Base-by-base conservation (phyloP, 2,329 filamentous ascomycete species). In the Fusarium sterilihyphosum region DNA sequence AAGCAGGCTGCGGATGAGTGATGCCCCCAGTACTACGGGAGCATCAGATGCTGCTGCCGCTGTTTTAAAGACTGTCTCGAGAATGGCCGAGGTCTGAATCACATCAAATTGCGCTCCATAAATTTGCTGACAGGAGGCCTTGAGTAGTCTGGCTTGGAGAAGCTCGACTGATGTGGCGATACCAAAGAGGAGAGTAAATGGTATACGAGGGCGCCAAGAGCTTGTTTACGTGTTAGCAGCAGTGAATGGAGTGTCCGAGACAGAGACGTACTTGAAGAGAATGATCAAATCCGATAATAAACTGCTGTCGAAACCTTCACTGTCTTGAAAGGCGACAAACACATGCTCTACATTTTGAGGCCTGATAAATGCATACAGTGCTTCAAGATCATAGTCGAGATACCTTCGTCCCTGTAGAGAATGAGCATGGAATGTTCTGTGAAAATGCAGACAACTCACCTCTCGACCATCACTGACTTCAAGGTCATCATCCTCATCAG, bases 111-210 rank as follows among this genome's bases (percentile, higher is more conserved):
- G 90, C 26, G 89, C 88, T 10, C 93, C 93, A 58, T 92, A 86
- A 4, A 96, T 86, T 68, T 88, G 88, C 56, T 90, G 90, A 70
- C 92, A 90, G 4, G 92, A 91, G 20, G 89, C 88, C 78, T 92
- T 92, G 35, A 93, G 87, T 24, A 96, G 84, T 22, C 94, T 88
- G 59, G 93, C 91, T 79, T 95, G 92, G 68, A 96, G 92, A 40
- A 94, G 89, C 73, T 96, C 93, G 40, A 95, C 89, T 4, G 93
- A 95, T 1, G 94, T 96, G 35, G 93, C 94, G 63, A 97, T 89
- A 47, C 93, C 94, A 77, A 96, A 93, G 3, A 97, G 84, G 3
- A 95, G 85, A 3, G 93, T 89, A 73, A 96, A 95, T 0, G 92
- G 92, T 53, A 96, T 93, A 31, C 92, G 91, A 73, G 93, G 89